Evolutionary conservation across 2,329 filamentous ascomycete genomes (phyloP).

Genomic region (Helicocarpus griseus): DNA sequence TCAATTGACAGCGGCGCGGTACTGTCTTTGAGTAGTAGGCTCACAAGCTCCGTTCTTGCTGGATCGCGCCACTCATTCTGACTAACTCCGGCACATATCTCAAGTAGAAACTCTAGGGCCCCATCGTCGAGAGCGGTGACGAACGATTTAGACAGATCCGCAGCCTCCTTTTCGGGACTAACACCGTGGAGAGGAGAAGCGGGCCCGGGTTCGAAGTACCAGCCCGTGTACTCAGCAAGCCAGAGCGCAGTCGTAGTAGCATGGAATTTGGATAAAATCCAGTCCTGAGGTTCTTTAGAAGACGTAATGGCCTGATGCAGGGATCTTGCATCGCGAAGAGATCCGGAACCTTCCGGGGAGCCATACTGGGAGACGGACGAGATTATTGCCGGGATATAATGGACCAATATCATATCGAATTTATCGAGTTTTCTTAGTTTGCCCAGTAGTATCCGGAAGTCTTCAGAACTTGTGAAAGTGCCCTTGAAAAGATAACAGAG

Average conservation of each 20-base stretch:
- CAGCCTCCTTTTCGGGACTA: conserved; percentile 57
- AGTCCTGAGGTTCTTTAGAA: conserved; percentile 56
- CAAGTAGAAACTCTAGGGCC: conserved; percentile 83
- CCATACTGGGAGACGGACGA: conserved; percentile 69
- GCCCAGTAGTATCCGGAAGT: conserved; percentile 64
- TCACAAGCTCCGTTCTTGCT: conserved; percentile 69
- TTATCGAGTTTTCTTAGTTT: conserved; percentile 61
- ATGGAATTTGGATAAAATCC: conserved; percentile 65
- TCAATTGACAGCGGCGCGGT: conserved; percentile 60
- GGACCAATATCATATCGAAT: conserved; percentile 66
- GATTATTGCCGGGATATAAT: conserved; percentile 72
- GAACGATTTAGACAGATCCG: conserved; percentile 62
- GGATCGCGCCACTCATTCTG: conserved; percentile 80
- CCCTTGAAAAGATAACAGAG: conserved; percentile 69
- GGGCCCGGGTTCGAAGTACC: conserved; percentile 66
- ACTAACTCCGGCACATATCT: conserved; percentile 71
- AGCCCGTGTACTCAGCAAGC: conserved; percentile 86
- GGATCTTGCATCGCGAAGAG: conserved; percentile 58
- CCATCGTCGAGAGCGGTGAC: conserved; percentile 73
- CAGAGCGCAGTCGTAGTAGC: conserved; percentile 75
- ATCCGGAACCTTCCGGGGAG: conserved; percentile 61
- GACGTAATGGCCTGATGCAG: conserved; percentile 61
- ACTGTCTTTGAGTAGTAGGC: conserved; percentile 73
- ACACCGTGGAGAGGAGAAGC: conserved; percentile 50
- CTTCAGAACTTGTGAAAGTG: conserved; percentile 57